Base-by-base conservation (phyloP, 1,284 basidiomycete species). In the Tylopilus sp. region DNA sequence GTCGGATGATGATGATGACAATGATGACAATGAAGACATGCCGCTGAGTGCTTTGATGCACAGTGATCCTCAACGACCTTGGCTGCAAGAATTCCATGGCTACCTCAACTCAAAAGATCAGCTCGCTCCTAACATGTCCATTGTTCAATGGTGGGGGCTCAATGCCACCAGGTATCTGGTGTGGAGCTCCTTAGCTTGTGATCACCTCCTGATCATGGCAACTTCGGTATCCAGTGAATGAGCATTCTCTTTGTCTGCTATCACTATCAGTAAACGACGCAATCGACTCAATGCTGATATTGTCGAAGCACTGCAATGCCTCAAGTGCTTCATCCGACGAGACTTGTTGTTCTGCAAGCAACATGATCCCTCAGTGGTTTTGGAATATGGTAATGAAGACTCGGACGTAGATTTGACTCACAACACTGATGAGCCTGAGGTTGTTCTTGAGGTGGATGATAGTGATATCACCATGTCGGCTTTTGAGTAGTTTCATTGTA, bases 71-170 rank as follows among this genome's bases (percentile, higher is more conserved):
- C 32, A 33, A 3, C 14, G 11, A 5, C 14, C 14, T 5, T 33
- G 32, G 32, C 14, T 33, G 13, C 4, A 33, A 17, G 32, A 33
- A 3, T 33, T 33, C 14, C 8, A 33, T 33, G 11, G 8, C 7
- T 33, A 33, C 14, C 32, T 33, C 13, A 14, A 33, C 32, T 42
- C 17, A 7, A 46, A 45, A 8, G 52, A 57, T 13, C 64, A 65
- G n/a, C 54, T 64, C 0, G 40, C 56, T 1, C 0, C 10, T 0
- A 49, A 56, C 0, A 62, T 64, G 52, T 52, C 60, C 0, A 57
- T 72, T 13, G 51, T 71, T 0, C 47, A 66, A 35, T 74, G 66
- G 67, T 74, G 70, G 69, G 66, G 55, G 0, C 4, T 49, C 0
- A 57, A 57, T 22, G 3, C 29, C 13, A 11, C 43, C 6, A 33